Evolutionary conservation across 1,139 yeast species (phyloP), one percentile per base, ranked within the genome.

Genomic region (Candida smagusa): DNA sequence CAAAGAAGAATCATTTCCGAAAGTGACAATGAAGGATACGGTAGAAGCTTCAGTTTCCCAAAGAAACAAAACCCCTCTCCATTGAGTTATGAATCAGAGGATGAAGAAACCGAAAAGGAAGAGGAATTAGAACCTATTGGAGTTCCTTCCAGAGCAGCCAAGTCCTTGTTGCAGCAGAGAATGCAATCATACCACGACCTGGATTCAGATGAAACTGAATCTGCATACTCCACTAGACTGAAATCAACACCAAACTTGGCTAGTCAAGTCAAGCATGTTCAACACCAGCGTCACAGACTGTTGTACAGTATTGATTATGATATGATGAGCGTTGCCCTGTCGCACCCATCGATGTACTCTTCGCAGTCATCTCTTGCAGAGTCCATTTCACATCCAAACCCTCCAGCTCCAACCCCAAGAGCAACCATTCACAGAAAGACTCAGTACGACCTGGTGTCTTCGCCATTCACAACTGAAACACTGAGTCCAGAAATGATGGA

Each of bases 221-320:
- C 58, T 39, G 28, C 47, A 25, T 33, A 43, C 19, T 40, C 54
- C 2, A 28, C 33, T 4, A 46, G 50, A 28, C 48, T 61, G 16
- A 57, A 54, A 34, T 59, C 65, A 1, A 48, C 58, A 7, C 54
- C 60, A 2, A 47, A 51, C 33, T 45, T 57, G 40, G 36, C 16
- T 22, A 30, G 32, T 12, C 16, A 28, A 19, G 33, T 30, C 12
- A 6, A 39, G 6, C 49, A 51, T 34, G n/a, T 11, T 3, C 59
- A 63, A 35, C 76, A 70, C 39, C 49, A 59, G 12, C 64, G 76
- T 32, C 66, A 65, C 35, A 61, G 61, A 38, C 68, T 74, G 3
- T 58, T 69, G 68, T 64, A 59, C 39, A 59, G 59, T 36, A 67
- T 70, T 33, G 63, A 65, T 28, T 62, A 66, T 37, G 52, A 59